Base-by-base conservation (phyloP, 2,329 filamentous ascomycete genomes). In the Balansia obtecta region DNA sequence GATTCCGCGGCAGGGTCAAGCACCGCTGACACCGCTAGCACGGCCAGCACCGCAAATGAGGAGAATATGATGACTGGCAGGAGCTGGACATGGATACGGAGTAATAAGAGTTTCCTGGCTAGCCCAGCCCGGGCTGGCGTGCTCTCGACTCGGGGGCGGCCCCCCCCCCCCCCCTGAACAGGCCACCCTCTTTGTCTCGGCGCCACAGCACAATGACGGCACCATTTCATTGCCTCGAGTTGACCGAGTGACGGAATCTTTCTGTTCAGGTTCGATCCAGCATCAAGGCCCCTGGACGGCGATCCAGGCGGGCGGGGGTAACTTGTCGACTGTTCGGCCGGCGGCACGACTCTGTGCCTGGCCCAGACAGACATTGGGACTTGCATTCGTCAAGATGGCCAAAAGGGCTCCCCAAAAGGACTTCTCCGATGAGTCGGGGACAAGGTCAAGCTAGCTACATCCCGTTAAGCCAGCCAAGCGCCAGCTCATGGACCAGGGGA, bases 321-420 rank as follows among this genome's bases (percentile, higher is more conserved):
- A n/a, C n/a, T 4, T 38, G 20, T 48, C 38, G 3, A 38, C 5
- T 27, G 27, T 27, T 43, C 46, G 16, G 39, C 39, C 45, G 45
- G 45, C 45, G 45, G 45, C 38, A 43, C 46, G 43, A 43, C n/a
- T 27, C 27, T 7, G 7, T 27, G 27, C 27, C 27, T 39, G n/a
- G 16, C 49, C n/a, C n/a, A n/a, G n/a, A n/a, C 43, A 32, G 33
- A 42, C 46, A 46, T 44, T 44, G 41, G 20, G 11, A 22, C 33
- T 33, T 18, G 46, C 49, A 53, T 49, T 45, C 52, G 52, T 51
- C 50, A 48, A 40, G 42, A 4, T 15, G 6, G 4, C 16, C 30
- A 16, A 46, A 22, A 15, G 33, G 16, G 6, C 34, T 27, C 22
- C 41, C 51, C 44, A 51, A 40, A 27, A 27, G 22, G 22, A n/a